These are phyloP conservation scores for Chrysanthemum makinoi DNA, from an alignment of 129 eudicot genomes.

Conservation along the genomic window DNA sequence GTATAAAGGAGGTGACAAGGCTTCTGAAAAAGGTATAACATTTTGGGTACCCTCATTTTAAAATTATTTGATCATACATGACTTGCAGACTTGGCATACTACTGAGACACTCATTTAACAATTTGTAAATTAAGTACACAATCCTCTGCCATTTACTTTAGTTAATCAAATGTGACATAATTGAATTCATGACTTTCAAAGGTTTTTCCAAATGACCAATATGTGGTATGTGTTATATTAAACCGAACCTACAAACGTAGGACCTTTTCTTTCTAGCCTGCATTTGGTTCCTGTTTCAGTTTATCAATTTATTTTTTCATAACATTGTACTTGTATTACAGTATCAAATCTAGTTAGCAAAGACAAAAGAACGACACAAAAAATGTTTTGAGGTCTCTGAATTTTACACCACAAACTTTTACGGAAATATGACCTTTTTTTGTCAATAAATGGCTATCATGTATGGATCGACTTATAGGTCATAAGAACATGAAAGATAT, in stretches of 20 bases:
- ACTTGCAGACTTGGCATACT: slow-evolving; percentile 1
- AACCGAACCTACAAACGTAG: background rate
- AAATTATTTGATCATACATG: too few relatives aligned
- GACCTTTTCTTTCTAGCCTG: slow-evolving; percentile 7
- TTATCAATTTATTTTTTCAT: background rate
- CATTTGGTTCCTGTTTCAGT: slow-evolving; percentile 6
- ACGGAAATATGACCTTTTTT: slow-evolving; percentile 8
- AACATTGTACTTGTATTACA: slow-evolving; percentile 1
- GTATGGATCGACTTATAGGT: background rate
- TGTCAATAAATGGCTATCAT: background rate
- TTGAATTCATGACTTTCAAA: background rate
- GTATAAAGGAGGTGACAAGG: slow-evolving; percentile 72
- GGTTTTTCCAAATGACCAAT: slow-evolving; percentile 14
- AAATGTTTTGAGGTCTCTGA: background rate
- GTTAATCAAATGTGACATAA: background rate
- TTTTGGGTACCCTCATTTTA: too few relatives aligned
- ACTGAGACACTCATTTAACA: background rate
- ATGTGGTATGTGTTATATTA: background rate
- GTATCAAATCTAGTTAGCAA: slow-evolving; percentile 9
- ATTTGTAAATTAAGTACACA: background rate
- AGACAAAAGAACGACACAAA: too few relatives aligned
- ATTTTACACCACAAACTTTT: background rate
- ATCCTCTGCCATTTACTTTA: background rate
- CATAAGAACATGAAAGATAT: background rate
- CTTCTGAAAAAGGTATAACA: slow-evolving; percentile 72